These are phyloP conservation scores for Phytopythium mirpurense DNA, from an alignment of 352 stramenopile species.

Conservation along the genomic window DNA sequence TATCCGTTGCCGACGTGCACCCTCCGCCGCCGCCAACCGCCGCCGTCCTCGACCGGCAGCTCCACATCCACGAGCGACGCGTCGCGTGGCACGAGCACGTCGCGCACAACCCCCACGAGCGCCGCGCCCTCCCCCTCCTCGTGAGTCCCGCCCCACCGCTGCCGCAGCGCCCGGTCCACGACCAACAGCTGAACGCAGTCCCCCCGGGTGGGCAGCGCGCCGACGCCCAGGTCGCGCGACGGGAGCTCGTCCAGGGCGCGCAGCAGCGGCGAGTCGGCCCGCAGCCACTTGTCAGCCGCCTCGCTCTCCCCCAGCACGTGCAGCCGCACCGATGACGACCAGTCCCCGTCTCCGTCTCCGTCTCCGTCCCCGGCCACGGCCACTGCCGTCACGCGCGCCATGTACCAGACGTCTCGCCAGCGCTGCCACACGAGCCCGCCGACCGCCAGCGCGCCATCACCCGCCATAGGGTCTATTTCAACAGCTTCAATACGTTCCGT, in stretches of 20 bases:
- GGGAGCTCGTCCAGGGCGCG: slow-evolving; percentile 21
- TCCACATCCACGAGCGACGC: slow-evolving; percentile 42
- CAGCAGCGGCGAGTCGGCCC: slow-evolving; percentile 14
- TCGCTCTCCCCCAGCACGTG: slow-evolving; percentile 44
- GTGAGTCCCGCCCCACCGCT: slow-evolving; percentile 9
- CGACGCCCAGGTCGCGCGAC: slow-evolving; percentile 23
- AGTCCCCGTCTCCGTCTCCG: too few species aligned
- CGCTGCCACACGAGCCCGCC: slow-evolving; percentile 30
- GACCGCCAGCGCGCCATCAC: neutral
- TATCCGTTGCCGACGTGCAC: slow-evolving; percentile 54
- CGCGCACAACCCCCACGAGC: slow-evolving; percentile 30
- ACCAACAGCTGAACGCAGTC: slow-evolving; percentile 37
- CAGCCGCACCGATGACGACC: slow-evolving; percentile 7
- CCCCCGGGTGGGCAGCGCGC: slow-evolving; percentile 24
- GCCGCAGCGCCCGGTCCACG: slow-evolving; percentile 19
- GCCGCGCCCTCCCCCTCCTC: slow-evolving; percentile 7
- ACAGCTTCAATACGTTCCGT: too few species aligned
- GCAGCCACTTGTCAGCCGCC: slow-evolving; percentile 44
- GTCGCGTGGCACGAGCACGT: slow-evolving; percentile 37
- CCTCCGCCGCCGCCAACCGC: slow-evolving; percentile 7
- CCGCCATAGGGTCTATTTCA: too few species aligned
- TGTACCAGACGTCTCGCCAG: slow-evolving; percentile 43
- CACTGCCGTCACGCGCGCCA: slow-evolving; percentile 29
- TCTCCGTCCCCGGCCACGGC: neutral
- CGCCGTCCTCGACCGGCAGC: neutral